Conservation (phyloP, 2,329 filamentous ascomycete genomes). For the Dothideomycetes sp. region DNA sequence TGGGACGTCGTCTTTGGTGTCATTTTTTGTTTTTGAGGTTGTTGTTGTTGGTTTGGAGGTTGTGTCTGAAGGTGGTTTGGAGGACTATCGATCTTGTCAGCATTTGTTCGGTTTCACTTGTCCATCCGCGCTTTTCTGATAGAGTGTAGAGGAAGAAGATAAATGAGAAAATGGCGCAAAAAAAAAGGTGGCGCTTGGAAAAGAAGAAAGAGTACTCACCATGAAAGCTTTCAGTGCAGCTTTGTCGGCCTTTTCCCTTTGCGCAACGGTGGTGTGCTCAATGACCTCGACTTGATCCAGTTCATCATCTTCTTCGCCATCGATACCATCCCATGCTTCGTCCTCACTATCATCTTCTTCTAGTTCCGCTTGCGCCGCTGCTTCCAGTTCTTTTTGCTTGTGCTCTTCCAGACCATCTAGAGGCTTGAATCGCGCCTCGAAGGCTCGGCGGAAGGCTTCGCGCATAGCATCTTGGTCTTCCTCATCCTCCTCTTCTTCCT, state of each 20-base stretch:
- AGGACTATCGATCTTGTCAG: constrained; percentile 30
- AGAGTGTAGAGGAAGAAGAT: not conserved
- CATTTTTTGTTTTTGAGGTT: constrained; percentile 16
- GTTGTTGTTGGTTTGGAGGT: constrained; percentile 21
- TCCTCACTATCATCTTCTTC: constrained; percentile 22
- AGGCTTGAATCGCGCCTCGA: constrained; percentile 80
- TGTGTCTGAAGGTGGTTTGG: constrained; percentile 40
- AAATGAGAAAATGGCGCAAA: too few relatives aligned
- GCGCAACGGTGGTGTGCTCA: constrained; percentile 29
- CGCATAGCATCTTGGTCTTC: constrained; percentile 52
- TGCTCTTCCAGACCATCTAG: constrained; percentile 37
- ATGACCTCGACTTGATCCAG: constrained; percentile 35
- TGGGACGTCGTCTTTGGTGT: constrained; percentile 35
- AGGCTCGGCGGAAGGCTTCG: constrained; percentile 65
- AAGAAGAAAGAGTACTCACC: constrained; percentile 36
- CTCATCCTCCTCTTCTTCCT: constrained; percentile 21
- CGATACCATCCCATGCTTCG: constrained; percentile 12
- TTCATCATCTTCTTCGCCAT: constrained; percentile 20
- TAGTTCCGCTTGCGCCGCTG: constrained; percentile 26
- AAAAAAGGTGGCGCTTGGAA: too few relatives aligned
- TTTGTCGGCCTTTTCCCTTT: constrained; percentile 33
- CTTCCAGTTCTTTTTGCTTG: constrained; percentile 16
- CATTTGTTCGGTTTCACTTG: not conserved
- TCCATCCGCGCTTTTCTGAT: not conserved
- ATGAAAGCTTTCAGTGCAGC: constrained; percentile 71